These are phyloP conservation scores for Tolypocladium endophyticum DNA, from an alignment of 2,329 filamentous ascomycete genomes.

Conservation along the genomic window DNA sequence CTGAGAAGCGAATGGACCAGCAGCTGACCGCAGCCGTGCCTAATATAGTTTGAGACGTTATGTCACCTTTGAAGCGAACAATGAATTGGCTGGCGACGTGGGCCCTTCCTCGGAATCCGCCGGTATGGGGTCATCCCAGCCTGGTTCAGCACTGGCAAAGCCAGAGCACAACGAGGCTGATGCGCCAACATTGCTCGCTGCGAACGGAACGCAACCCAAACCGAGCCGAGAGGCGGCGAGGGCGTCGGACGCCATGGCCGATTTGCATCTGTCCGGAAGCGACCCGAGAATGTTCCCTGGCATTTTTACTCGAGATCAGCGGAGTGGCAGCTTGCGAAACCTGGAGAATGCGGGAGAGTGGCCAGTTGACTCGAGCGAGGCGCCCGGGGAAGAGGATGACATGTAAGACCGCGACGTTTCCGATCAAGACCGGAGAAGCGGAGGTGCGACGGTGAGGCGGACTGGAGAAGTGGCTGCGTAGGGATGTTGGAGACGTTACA, in stretches of 20 bases:
- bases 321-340: slow-evolving; percentile 29
- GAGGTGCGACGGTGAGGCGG: not conserved
- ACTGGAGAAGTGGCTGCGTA: not conserved
- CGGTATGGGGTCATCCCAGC: not conserved
- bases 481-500: not conserved
- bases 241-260: slow-evolving; percentile 26
- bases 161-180: not conserved
- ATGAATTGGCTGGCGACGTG: slow-evolving; percentile 8
- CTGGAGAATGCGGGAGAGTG: slow-evolving; percentile 14
- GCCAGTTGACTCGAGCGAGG: slow-evolving; percentile 8
- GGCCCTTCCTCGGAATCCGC: not conserved
- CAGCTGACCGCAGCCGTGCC: not conserved
- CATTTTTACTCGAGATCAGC: slow-evolving; percentile 43
- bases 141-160: not conserved
- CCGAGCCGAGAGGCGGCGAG: slow-evolving; percentile 22
- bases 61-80: slow-evolving; percentile 21
- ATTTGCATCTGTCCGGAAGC: slow-evolving; percentile 40
- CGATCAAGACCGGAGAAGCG: not conserved
- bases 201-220: not conserved
- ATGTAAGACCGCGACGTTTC: not conserved
- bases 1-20: not conserved
- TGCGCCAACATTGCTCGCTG: not conserved
- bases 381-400: slow-evolving; percentile 7
- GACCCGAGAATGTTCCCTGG: slow-evolving; percentile 67
- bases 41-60: slow-evolving; percentile 30